Percentiles rank a stretch among this genome's conserved stretches.
These are phyloP conservation scores for Aspergillus saccharolyticus DNA, from an alignment of 495 filamentous ascomycete genomes.

Conservation along the genomic window DNA sequence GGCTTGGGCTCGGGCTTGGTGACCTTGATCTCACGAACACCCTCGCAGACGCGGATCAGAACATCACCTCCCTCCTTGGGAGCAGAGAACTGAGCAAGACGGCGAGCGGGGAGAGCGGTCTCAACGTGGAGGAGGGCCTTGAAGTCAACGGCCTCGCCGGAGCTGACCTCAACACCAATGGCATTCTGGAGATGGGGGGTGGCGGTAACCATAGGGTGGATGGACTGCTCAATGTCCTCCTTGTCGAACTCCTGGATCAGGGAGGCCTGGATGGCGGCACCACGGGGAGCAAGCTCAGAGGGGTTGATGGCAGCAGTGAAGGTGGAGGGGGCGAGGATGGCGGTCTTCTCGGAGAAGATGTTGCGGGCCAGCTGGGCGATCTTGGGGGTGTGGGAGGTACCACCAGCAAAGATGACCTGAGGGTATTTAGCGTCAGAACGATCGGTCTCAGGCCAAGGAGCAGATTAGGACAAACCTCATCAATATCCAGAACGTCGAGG, in stretches of 20 bases:
- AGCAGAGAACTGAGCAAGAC: constrained; percentile 68
- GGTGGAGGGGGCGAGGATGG: constrained; percentile 78
- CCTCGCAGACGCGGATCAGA: constrained; percentile 81
- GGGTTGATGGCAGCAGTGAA: constrained; percentile 78
- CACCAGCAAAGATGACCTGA: constrained; percentile 83
- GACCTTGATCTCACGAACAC: constrained; percentile 80
- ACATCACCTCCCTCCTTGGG: constrained; percentile 80
- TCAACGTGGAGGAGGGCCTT: constrained; percentile 72
- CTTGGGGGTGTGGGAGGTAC: constrained; percentile 88
- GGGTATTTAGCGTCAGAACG: constrained; percentile 2
- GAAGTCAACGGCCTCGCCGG: constrained; percentile 62
- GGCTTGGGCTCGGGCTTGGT: constrained; percentile 75
- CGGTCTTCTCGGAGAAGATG: constrained; percentile 77
- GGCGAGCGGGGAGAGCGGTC: constrained; percentile 84
- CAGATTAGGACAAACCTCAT: constrained; percentile 53
- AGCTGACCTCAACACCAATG: constrained; percentile 75
- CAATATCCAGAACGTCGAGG: constrained; percentile 85
- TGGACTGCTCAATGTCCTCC: constrained; percentile 92
- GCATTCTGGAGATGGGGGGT: constrained; percentile 84
- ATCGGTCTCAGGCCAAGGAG: background rate
- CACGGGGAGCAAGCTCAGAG: constrained; percentile 79
- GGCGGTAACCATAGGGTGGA: constrained; percentile 90
- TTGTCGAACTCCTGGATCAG: constrained; percentile 87
- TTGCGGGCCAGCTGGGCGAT: constrained; percentile 69
- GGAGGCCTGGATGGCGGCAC: constrained; percentile 91